phyloP scores from a whole-genome alignment of 1,284 basidiomycete genomes.

The Moesziomyces parantarcticus region DNA sequence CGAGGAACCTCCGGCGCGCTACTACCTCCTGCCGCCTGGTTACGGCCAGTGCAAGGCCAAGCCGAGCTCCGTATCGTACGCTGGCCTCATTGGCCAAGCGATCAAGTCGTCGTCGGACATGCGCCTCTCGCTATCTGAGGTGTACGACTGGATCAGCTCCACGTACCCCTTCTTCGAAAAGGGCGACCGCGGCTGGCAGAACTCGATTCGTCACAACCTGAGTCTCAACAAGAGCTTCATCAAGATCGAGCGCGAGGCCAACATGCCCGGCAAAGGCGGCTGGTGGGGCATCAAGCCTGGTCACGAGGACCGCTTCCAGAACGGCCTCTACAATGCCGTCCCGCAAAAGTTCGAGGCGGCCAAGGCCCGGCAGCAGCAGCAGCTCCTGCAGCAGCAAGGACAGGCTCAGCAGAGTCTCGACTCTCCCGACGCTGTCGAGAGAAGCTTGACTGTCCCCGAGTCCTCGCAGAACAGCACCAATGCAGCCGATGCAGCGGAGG shows the following conservation, averaged over 20 bases:
- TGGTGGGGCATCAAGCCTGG: constrained; percentile 69
- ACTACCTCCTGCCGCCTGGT: constrained; percentile 61
- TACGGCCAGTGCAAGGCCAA: constrained; percentile 58
- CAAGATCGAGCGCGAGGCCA: constrained; percentile 69
- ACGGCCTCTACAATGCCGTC: constrained; percentile 56
- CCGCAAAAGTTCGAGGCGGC: constrained; percentile 48
- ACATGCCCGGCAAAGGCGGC: constrained; percentile 69
- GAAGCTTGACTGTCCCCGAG: constrained; percentile 9
- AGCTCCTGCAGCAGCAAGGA: constrained; percentile 22
- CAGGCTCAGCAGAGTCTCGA: constrained; percentile 16
- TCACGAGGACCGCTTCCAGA: constrained; percentile 65
- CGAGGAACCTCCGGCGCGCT: constrained; percentile 60
- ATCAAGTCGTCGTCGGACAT: constrained; percentile 85
- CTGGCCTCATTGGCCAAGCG: constrained; percentile 93
- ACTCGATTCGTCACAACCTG: constrained; percentile 89
- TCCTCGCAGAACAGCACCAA: background rate
- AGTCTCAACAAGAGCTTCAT: constrained; percentile 85
- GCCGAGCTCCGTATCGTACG: constrained; percentile 76
- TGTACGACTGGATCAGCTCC: constrained; percentile 93
- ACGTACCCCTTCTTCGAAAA: constrained; percentile 93
- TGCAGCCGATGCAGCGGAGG: constrained; percentile 8
- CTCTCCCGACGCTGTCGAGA: constrained; percentile 29
- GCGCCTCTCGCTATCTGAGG: constrained; percentile 89
- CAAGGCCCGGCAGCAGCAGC: constrained; percentile 36
- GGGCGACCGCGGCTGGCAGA: constrained; percentile 94